Evolutionary conservation across 2,329 filamentous ascomycete species (phyloP).

Genomic region (Fonsecaea multimorphosa): DNA sequence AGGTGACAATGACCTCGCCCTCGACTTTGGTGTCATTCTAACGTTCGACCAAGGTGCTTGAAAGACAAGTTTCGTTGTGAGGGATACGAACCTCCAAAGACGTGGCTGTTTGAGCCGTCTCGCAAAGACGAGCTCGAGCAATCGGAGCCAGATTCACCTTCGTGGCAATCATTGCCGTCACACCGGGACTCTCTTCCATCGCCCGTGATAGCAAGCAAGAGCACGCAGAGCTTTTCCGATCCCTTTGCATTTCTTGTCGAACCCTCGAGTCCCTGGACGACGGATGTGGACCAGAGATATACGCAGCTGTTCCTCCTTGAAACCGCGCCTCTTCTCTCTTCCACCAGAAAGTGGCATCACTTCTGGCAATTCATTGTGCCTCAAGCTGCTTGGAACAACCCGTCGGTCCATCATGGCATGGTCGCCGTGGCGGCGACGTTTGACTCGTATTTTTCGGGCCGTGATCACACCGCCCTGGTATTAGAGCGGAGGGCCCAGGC

Average conservation of each 20-base stretch:
- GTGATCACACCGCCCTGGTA: conserved; percentile 15
- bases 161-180: not conserved
- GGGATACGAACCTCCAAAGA: conserved; percentile 26
- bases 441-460: conserved; percentile 21
- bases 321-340: conserved; percentile 23
- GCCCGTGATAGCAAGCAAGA: not conserved
- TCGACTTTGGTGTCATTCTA: not conserved
- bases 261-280: conserved; percentile 16
- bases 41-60: conserved; percentile 15
- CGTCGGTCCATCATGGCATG: conserved; percentile 32
- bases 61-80: conserved; percentile 26
- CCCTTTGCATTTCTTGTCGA: conserved; percentile 1
- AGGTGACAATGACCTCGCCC: not conserved
- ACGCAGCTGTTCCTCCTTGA: conserved; percentile 17
- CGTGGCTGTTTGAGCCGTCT: conserved; percentile 26
- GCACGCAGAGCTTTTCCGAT: not conserved
- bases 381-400: conserved; percentile 27
- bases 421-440: conserved; percentile 26
- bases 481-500: conserved; percentile 18
- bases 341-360: conserved; percentile 21
- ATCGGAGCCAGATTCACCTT: not conserved
- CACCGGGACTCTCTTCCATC: not conserved
- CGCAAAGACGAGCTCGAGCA: not conserved
- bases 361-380: conserved; percentile 30
- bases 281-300: conserved; percentile 9